Evolutionary conservation across 257 asterid species (phyloP).

Genomic region (Cordia subcordata): DNA sequence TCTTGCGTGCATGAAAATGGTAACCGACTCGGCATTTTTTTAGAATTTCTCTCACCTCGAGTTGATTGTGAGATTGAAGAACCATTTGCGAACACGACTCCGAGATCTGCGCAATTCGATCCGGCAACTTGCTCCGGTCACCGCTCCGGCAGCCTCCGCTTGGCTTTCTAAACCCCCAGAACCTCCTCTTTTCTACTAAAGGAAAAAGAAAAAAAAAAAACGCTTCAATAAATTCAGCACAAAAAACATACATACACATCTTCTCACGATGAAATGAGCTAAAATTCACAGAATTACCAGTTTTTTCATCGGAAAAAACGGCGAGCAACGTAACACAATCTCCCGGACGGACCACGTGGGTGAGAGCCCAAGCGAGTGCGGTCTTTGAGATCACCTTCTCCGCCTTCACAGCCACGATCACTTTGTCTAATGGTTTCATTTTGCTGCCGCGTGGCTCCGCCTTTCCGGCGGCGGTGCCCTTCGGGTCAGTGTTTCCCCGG

Average conservation of each 20-base stretch:
- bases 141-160: slow-evolving; percentile 44
- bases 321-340: slow-evolving; percentile 75
- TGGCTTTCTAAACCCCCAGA: slow-evolving; percentile 64
- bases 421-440: slow-evolving; percentile 27
- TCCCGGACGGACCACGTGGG: slow-evolving; percentile 68
- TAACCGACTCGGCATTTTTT: background rate
- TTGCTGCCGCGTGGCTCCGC: slow-evolving; percentile 19
- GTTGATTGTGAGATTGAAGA: slow-evolving; percentile 59
- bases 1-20: too few relatives aligned
- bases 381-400: slow-evolving; percentile 59
- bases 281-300: slow-evolving; percentile 23
- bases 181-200: slow-evolving; percentile 52
- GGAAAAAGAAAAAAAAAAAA: background rate
- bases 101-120: slow-evolving; percentile 60
- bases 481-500: slow-evolving; percentile 34
- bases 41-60: slow-evolving; percentile 36
- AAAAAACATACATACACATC: background rate
- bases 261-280: background rate
- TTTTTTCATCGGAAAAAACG: slow-evolving; percentile 32
- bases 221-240: background rate
- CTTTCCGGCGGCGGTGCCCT: slow-evolving; percentile 10
- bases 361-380: slow-evolving; percentile 77
- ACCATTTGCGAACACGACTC: slow-evolving; percentile 86
- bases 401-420: slow-evolving; percentile 81
- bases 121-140: slow-evolving; percentile 33